Conservation (phyloP, 2,329 filamentous ascomycete genomes). For the Byssoonygena ceratinophila region DNA sequence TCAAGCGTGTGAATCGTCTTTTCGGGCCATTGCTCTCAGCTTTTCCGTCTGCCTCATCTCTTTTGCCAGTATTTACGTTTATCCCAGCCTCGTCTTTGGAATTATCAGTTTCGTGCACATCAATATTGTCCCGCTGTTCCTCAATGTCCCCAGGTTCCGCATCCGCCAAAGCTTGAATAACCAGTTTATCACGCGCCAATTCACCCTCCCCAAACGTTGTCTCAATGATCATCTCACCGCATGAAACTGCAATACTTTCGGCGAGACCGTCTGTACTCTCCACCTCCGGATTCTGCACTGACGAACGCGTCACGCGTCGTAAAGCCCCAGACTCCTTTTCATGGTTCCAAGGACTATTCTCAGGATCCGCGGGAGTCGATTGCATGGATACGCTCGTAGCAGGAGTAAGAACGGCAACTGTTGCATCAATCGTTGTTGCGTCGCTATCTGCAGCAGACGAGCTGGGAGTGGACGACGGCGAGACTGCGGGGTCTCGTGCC, state of each 20-base stretch:
- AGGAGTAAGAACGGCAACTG: constrained; percentile 35
- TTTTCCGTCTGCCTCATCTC: constrained; percentile 19
- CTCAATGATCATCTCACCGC: background rate
- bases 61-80: no score
- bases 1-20: constrained; percentile 37
- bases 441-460: constrained; percentile 9
- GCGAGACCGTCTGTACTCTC: background rate
- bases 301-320: constrained; percentile 34
- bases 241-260: background rate
- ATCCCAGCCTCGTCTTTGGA: no score
- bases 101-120: background rate
- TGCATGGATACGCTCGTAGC: constrained; percentile 36
- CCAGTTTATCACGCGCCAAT: background rate
- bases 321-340: constrained; percentile 24
- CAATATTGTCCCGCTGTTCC: background rate
- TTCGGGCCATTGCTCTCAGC: constrained; percentile 22
- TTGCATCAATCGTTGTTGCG: constrained; percentile 17
- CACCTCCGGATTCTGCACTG: constrained; percentile 20
- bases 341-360: constrained; percentile 19
- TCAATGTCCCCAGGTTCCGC: background rate
- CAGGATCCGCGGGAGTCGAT: constrained; percentile 31
- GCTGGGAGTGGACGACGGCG: constrained; percentile 5
- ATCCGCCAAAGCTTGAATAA: background rate
- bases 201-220: no score
- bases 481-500: constrained; percentile 7